A percentile compares a stretch with the other conserved stretches of the same genome.
These are phyloP conservation scores for Pseudocercospora eumusae DNA, from an alignment of 2,329 filamentous ascomycete species.

Conservation along the genomic window DNA sequence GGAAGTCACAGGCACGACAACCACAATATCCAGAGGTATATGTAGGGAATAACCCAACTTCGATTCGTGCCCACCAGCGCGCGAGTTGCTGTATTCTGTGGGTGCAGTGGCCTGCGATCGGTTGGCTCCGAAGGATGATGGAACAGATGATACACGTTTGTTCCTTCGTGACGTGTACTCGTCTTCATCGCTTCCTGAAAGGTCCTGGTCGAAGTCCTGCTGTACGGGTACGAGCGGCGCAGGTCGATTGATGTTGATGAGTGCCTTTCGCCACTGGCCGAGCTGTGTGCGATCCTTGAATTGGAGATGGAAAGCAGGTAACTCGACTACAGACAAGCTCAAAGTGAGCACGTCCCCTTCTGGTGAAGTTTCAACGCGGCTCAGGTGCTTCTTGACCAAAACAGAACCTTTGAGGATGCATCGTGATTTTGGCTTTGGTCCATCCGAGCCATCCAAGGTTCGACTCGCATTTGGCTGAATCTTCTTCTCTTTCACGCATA, in stretches of 20 bases:
- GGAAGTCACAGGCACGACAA: slow-evolving; percentile 94
- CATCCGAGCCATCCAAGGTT: slow-evolving; percentile 64
- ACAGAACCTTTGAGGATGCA: slow-evolving; percentile 97
- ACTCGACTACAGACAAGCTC: slow-evolving; percentile 84
- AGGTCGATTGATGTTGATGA: slow-evolving; percentile 75
- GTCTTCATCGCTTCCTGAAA: slow-evolving; percentile 38
- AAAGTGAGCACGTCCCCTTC: slow-evolving; percentile 87
- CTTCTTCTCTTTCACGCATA: slow-evolving; percentile 98
- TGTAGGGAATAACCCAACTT: slow-evolving; percentile 62
- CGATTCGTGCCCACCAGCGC: slow-evolving; percentile 48
- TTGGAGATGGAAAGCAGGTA: slow-evolving; percentile 90
- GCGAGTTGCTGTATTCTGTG: slow-evolving; percentile 83
- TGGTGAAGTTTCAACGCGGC: slow-evolving; percentile 71
- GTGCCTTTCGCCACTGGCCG: slow-evolving; percentile 84
- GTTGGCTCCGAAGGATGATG: slow-evolving; percentile 76
- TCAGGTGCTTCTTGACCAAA: slow-evolving; percentile 95
- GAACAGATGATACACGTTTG: slow-evolving; percentile 77
- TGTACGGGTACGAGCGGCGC: slow-evolving; percentile 62
- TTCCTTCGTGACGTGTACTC: slow-evolving; percentile 48
- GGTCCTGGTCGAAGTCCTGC: slow-evolving; percentile 76
- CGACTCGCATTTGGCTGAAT: slow-evolving; percentile 53
- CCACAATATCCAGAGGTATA: slow-evolving; percentile 90
- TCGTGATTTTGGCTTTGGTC: slow-evolving; percentile 62
- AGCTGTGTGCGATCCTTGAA: slow-evolving; percentile 83
- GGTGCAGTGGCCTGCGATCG: slow-evolving; percentile 85